Conservation (phyloP, 129 eudicot species). For the Chrysanthemum seticuspe region DNA sequence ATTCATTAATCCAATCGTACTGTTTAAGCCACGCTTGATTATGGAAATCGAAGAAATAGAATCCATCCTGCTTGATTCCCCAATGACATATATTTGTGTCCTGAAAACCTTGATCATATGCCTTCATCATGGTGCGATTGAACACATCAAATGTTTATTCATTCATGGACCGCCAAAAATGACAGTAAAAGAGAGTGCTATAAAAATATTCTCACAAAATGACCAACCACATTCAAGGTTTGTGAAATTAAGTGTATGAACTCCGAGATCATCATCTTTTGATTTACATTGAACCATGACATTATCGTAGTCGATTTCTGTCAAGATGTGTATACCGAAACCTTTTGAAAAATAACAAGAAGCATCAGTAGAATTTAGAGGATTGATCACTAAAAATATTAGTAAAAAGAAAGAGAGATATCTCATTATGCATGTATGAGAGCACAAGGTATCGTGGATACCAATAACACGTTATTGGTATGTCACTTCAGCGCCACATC, state of each 20-base stretch:
- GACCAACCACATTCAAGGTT: constrained; percentile 28
- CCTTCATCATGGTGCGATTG: constrained; percentile 23
- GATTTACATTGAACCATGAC: constrained; percentile 34
- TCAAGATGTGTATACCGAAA: constrained; percentile 19
- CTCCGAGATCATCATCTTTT: constrained; percentile 21
- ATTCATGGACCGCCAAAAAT: constrained; percentile 11
- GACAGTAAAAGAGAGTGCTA: constrained; percentile 27
- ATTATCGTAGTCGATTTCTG: constrained; percentile 21
- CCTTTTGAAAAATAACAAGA: constrained; percentile 16
- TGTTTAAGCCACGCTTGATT: constrained; percentile 21
- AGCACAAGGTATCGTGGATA: too few relatives aligned
- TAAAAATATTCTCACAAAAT: constrained; percentile 18
- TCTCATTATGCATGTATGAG: constrained; percentile 20
- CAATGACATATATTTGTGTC: constrained; percentile 22
- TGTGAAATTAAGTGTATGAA: constrained; percentile 28
- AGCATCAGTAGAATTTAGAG: not conserved
- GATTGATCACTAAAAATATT: not conserved
- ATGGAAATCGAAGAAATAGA: constrained; percentile 26
- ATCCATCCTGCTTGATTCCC: constrained; percentile 32
- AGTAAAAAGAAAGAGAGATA: not conserved
- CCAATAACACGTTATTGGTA: too few relatives aligned
- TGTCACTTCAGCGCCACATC: too few relatives aligned
- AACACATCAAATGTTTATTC: constrained; percentile 26
- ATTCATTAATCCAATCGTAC: constrained; percentile 18
- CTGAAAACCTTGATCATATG: constrained; percentile 6